phyloP scores from a whole-genome alignment of 1,284 basidiomycete genomes.

The Sporisorium iseilematis-ciliati region DNA sequence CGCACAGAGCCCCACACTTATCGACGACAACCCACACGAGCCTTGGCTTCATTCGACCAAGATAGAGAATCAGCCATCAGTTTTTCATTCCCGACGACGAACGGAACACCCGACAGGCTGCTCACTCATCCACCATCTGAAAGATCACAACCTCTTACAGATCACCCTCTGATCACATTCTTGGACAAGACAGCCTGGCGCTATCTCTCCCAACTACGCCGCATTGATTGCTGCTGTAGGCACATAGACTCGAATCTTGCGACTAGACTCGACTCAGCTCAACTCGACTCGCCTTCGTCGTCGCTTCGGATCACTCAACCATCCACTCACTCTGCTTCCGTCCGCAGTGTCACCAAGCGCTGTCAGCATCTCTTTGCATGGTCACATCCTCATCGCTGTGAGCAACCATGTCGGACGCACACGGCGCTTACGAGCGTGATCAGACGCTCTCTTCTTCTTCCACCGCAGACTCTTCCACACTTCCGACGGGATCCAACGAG shows the following conservation, averaged over 20 bases:
- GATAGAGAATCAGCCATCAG: no score
- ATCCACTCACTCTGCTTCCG: neutral
- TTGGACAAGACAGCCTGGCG: neutral
- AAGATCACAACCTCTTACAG: neutral
- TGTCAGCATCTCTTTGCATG: slow-evolving; percentile 18
- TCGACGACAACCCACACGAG: no score
- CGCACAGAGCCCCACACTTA: no score
- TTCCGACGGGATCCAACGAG: slow-evolving; percentile 24
- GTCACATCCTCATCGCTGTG: neutral
- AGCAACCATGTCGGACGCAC: slow-evolving; percentile 28
- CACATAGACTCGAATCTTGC: no score
- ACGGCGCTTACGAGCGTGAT: slow-evolving; percentile 19
- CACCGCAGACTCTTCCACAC: slow-evolving; percentile 36
- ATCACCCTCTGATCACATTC: neutral
- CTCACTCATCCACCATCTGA: slow-evolving; percentile 4
- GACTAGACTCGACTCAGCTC: neutral
- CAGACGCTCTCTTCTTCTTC: slow-evolving; percentile 25
- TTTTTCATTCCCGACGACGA: no score
- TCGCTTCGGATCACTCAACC: neutral
- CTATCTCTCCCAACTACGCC: neutral
- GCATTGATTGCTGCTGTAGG: neutral
- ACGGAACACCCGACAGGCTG: neutral
- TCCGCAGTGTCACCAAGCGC: slow-evolving; percentile 30
- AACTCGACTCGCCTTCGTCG: neutral
- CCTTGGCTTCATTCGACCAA: no score